Evolutionary conservation across 2,329 filamentous ascomycete species (phyloP).

Genomic region (Aureobasidium namibiae): DNA sequence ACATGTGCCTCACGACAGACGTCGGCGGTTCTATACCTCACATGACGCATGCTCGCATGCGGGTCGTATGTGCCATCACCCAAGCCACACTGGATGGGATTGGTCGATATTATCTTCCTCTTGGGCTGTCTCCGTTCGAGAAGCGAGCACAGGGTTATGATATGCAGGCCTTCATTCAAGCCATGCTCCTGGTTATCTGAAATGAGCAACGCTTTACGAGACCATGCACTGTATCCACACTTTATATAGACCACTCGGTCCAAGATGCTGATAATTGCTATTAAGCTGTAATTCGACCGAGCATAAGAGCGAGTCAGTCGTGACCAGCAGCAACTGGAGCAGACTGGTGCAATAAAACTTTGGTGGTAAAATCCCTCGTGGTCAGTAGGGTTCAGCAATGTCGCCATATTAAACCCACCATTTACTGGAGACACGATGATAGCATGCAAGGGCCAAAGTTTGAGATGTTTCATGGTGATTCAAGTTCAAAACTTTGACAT

Average conservation of each 20-base stretch:
- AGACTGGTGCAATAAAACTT: background rate
- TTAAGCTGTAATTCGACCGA: background rate
- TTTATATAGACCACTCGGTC: background rate
- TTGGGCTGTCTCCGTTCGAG: background rate
- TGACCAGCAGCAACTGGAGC: background rate
- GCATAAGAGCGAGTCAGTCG: background rate
- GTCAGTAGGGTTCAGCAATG: background rate
- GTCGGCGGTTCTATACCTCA: background rate
- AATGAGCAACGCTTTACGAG: background rate
- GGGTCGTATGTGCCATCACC: background rate
- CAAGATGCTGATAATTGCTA: background rate
- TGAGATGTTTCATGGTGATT: conserved; percentile 4
- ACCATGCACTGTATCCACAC: background rate
- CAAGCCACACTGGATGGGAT: background rate
- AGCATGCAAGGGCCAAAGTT: conserved; percentile 1
- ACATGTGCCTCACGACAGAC: background rate
- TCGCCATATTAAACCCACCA: conserved; percentile 6
- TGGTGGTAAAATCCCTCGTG: background rate
- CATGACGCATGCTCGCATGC: conserved; percentile 10
- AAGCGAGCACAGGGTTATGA: background rate
- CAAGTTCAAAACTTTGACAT: conserved; percentile 6
- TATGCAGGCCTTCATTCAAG: background rate
- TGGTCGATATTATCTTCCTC: background rate
- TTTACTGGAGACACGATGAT: conserved; percentile 5
- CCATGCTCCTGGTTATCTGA: background rate